Evolutionary conservation across 495 filamentous ascomycete genomes (phyloP), one percentile per base, ranked within the genome.

Genomic region (Xylaria telfairii): DNA sequence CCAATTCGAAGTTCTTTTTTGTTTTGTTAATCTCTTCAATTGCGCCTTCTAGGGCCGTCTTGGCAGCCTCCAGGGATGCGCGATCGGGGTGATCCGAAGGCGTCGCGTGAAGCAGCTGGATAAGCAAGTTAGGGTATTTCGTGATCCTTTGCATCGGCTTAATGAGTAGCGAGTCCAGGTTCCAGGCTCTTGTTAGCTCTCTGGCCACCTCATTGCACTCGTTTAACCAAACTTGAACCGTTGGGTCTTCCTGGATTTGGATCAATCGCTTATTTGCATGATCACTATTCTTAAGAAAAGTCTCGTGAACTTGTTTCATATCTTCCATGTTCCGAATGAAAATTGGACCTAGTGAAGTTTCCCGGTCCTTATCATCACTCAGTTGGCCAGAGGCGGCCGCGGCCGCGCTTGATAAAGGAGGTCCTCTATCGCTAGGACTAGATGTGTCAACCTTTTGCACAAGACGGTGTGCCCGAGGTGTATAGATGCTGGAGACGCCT

Each of bases 131-230:
- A 1, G 94, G 94, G 74, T 98, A 99, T 73, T 97, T 97, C 37
- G 93, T 86, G 39, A 98, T 89, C 42, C 96, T 87, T 81, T 99
- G 96, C 73, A 95, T 91, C 10, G 96, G 96, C 80, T 99, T 99
- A 69, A 99, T 93, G 17, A 99, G 86, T 42, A 99, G 83, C 6
- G 96, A 94, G 78, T 97, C 94, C 61, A 99, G 81, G 76, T 96
- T 91, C 96, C 96, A 98, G 4, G 96, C 95, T 9, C 86, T 86
- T 0, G 96, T 99, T 32, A 99, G 84, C 76, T 97, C 96, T 65
- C 91, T 89, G 0, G 94, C 95, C 75, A 91, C 93, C 46, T 92
- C 87, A 71, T 92, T 92, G 77, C 96, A 99, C 78, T 97, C 96
- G 68, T 91, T 90, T 39, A 97, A 83, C 96, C 96, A 99, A 61